A percentile compares a stretch with the other conserved stretches of the same genome.
Evolutionary conservation across 768 basidiomycete species (phyloP).

Genomic region (Xanthoconium purpureum): DNA sequence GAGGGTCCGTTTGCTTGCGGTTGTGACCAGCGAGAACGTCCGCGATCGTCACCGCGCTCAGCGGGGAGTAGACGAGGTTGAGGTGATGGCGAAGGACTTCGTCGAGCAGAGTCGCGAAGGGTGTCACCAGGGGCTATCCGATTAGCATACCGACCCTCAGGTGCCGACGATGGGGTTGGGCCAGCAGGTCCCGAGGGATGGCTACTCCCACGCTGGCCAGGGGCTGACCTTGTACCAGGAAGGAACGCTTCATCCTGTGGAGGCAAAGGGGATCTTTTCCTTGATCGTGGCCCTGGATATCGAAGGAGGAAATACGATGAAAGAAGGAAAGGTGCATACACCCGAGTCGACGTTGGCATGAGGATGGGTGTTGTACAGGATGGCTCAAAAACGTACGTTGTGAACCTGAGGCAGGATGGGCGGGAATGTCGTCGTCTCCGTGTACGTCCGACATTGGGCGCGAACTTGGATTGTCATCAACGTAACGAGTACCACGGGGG

Average conservation of each 20-base stretch:
- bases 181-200: constrained; percentile 5
- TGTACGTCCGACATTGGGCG: constrained; percentile 19
- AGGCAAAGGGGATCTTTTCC: constrained; percentile 37
- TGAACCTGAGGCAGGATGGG: constrained; percentile 26
- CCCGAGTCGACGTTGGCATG: constrained; percentile 26
- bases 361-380: constrained; percentile 27
- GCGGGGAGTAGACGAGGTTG: neutral
- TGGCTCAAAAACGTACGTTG: constrained; percentile 38
- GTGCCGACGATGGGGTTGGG: constrained; percentile 1
- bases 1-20: constrained; percentile 6
- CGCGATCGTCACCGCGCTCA: constrained; percentile 17
- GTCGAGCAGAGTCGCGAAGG: constrained; percentile 9
- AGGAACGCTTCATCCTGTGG: constrained; percentile 34
- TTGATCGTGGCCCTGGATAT: constrained; percentile 30
- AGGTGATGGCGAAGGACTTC: constrained; percentile 9
- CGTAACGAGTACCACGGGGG: constrained; percentile 8
- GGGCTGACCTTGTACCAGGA: constrained; percentile 15
- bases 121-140: constrained; percentile 1
- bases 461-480: constrained; percentile 20
- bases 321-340: constrained; percentile 19
- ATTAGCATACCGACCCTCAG: constrained; percentile 7
- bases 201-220: constrained; percentile 10
- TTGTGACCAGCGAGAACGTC: constrained; percentile 17
- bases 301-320: constrained; percentile 17
- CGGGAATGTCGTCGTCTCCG: constrained; percentile 18